These are phyloP conservation scores for Penicillium sp. DNA, from an alignment of 2,329 filamentous ascomycete genomes.

Conservation along the genomic window DNA sequence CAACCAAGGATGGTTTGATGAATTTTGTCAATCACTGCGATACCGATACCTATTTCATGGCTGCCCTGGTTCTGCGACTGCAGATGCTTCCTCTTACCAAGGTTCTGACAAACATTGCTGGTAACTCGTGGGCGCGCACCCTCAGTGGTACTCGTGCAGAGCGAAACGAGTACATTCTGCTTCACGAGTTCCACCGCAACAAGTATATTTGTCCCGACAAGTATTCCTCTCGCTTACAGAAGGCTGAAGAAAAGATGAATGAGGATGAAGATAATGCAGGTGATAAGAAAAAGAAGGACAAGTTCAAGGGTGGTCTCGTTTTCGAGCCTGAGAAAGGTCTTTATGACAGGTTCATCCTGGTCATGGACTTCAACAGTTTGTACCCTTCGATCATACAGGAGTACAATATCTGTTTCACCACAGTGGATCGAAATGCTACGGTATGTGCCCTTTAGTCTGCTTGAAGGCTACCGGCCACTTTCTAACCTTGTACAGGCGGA, in stretches of 20 bases:
- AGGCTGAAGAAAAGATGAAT: conserved; percentile 70
- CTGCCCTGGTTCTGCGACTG: conserved; percentile 81
- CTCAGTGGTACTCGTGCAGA: conserved; percentile 94
- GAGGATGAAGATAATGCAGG: conserved; percentile 63
- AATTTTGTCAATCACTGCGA: conserved; percentile 94
- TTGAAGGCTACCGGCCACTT: background rate
- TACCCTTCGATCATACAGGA: conserved; percentile 99
- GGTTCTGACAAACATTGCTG: conserved; percentile 91
- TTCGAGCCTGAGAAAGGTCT: conserved; percentile 97
- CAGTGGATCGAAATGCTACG: conserved; percentile 74
- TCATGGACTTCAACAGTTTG: conserved; percentile 99
- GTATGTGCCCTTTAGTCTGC: conserved; percentile 50
- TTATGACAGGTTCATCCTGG: conserved; percentile 96
- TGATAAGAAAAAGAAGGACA: conserved; percentile 95
- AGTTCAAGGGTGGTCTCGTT: conserved; percentile 97
- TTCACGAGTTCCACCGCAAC: conserved; percentile 94
- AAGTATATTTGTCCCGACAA: conserved; percentile 99
- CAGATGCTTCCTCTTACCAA: conserved; percentile 94
- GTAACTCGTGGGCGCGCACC: conserved; percentile 97
- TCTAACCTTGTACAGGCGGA: conserved; percentile 36
- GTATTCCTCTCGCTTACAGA: conserved; percentile 73
- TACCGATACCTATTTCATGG: conserved; percentile 92
- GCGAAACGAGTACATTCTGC: conserved; percentile 97
- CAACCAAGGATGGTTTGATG: conserved; percentile 79
- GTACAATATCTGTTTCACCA: conserved; percentile 99